Evolutionary conservation across 805 yeast species (phyloP).

Genomic region (Pichia nanzhaoensis): DNA sequence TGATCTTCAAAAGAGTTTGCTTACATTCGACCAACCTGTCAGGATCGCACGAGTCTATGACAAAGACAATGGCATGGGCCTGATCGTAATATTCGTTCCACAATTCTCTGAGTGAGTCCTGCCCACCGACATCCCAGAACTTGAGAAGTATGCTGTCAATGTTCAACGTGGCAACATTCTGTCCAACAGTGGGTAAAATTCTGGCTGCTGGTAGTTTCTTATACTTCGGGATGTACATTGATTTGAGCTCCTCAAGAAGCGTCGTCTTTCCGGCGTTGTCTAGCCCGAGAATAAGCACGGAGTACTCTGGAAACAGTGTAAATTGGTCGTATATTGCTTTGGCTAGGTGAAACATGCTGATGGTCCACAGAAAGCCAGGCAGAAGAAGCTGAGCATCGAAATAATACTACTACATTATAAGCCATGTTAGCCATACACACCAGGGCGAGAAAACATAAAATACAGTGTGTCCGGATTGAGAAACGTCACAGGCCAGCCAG

Average conservation of each 20-base stretch:
- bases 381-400: too few relatives aligned
- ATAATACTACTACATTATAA: too few relatives aligned
- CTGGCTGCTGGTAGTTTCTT: conserved; percentile 47
- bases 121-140: conserved; percentile 98
- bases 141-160: conserved; percentile 46
- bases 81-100: conserved; percentile 84
- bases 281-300: conserved; percentile 76
- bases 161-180: conserved; percentile 56
- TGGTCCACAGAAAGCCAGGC: too few relatives aligned
- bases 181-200: conserved; percentile 92
- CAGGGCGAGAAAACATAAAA: too few relatives aligned
- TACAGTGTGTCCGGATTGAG: too few relatives aligned
- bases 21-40: conserved; percentile 78
- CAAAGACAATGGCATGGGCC: conserved; percentile 88
- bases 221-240: conserved; percentile 40
- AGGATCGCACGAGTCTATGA: conserved; percentile 86
- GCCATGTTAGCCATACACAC: too few relatives aligned
- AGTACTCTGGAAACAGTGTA: conserved; percentile 62
- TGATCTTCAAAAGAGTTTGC: conserved; percentile 50
- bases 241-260: conserved; percentile 59
- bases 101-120: conserved; percentile 69
- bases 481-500: too few relatives aligned
- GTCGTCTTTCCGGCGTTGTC: conserved; percentile 97
- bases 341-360: conserved; percentile 58
- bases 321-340: conserved; percentile 53